Percentiles rank a stretch among this genome's conserved stretches.
phyloP scores from a whole-genome alignment of 2,329 filamentous ascomycete genomes.

The Cladosporium austrohemisphaericum region DNA sequence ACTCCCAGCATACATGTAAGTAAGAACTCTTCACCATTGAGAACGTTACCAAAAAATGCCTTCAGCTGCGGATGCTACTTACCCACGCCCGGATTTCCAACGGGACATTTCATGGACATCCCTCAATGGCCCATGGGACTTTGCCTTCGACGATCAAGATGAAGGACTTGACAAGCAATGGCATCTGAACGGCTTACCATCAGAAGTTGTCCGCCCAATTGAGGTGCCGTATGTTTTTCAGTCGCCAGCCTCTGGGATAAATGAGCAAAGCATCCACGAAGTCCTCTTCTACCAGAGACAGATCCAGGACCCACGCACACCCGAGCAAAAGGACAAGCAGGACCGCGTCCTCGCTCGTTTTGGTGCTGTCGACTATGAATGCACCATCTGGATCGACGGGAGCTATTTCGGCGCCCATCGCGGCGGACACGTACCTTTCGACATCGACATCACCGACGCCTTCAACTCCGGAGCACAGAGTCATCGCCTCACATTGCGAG shows the following conservation, averaged over 20 bases:
- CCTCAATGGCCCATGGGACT: slow-evolving; percentile 61
- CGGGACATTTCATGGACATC: slow-evolving; percentile 56
- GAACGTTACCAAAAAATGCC: neutral
- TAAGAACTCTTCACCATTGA: neutral
- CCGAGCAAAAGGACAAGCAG: slow-evolving; percentile 28
- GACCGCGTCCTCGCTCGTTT: slow-evolving; percentile 52
- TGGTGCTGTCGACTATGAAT: slow-evolving; percentile 61
- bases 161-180: slow-evolving; percentile 52
- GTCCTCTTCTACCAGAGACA: slow-evolving; percentile 62
- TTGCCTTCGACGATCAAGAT: slow-evolving; percentile 64
- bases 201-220: slow-evolving; percentile 51
- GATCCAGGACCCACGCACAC: slow-evolving; percentile 25
- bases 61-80: slow-evolving; percentile 35
- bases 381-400: slow-evolving; percentile 55
- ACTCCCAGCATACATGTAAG: no score
- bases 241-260: slow-evolving; percentile 59
- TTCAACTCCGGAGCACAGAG: neutral
- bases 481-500: slow-evolving; percentile 52
- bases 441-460: slow-evolving; percentile 54
- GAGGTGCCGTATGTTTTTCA: slow-evolving; percentile 65
- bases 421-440: slow-evolving; percentile 57
- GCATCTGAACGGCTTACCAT: slow-evolving; percentile 52
- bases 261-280: slow-evolving; percentile 60
- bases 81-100: slow-evolving; percentile 64
- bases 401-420: slow-evolving; percentile 52